These are phyloP conservation scores for Lanzia echinophila DNA, from an alignment of 2,329 filamentous ascomycete genomes.

Conservation along the genomic window DNA sequence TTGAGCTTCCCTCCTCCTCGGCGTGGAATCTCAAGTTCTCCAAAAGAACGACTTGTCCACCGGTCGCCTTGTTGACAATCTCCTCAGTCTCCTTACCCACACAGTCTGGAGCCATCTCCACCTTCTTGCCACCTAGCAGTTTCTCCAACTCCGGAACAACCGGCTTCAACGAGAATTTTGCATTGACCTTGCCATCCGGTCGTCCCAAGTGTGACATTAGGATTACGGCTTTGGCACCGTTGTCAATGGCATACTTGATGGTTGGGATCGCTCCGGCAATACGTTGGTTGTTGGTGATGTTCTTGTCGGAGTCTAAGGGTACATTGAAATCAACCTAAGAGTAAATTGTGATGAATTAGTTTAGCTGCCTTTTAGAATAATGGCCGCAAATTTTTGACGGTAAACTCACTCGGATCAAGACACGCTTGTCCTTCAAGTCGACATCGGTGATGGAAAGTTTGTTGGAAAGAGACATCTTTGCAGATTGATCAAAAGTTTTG, in stretches of 20 bases:
- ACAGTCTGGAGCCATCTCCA: constrained; percentile 84
- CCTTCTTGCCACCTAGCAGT: constrained; percentile 67
- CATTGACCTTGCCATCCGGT: constrained; percentile 80
- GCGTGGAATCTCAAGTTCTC: constrained; percentile 98
- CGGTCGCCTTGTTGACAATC: constrained; percentile 73
- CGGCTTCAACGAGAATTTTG: constrained; percentile 92
- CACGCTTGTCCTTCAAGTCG: constrained; percentile 96
- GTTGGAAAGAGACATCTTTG: constrained; percentile 91
- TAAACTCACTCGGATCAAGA: constrained; percentile 82
- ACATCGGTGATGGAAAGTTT: constrained; percentile 96
- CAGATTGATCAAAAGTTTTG: not conserved
- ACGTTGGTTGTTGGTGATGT: constrained; percentile 96
- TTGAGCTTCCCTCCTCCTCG: constrained; percentile 94
- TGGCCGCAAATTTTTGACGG: not conserved
- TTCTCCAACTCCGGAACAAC: constrained; percentile 89
- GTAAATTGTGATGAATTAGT: constrained; percentile 18
- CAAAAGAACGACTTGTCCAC: constrained; percentile 79
- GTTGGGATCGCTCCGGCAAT: constrained; percentile 93
- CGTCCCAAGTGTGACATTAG: constrained; percentile 99
- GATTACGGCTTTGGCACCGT: constrained; percentile 86
- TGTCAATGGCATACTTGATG: constrained; percentile 87
- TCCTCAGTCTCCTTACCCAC: constrained; percentile 88
- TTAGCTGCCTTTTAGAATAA: not conserved
- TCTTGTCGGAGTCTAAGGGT: constrained; percentile 85
- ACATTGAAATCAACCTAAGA: constrained; percentile 98